Evolutionary conservation across 805 yeast species (phyloP).

Genomic region (Pichia thaimueangensis): DNA sequence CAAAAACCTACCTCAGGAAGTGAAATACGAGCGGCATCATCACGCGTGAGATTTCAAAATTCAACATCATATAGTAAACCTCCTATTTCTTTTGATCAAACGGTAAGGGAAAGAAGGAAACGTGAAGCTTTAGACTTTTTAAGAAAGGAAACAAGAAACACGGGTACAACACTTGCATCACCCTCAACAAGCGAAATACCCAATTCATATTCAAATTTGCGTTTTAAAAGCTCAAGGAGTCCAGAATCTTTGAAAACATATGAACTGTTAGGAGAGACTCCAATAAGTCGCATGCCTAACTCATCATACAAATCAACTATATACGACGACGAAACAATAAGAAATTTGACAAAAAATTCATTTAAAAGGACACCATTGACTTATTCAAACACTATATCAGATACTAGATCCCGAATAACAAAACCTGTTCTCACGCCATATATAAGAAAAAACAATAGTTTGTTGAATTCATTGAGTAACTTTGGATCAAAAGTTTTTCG

Average conservation of each 20-base stretch:
- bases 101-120: slow-evolving; percentile 12
- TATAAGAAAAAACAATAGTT: slow-evolving; percentile 13
- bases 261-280: slow-evolving; percentile 26
- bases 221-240: not conserved
- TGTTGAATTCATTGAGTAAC: slow-evolving; percentile 23
- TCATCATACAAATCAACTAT: slow-evolving; percentile 10
- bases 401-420: not conserved
- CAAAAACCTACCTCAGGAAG: too few relatives aligned
- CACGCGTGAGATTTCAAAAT: not conserved
- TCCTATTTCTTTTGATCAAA: slow-evolving; percentile 6
- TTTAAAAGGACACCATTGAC: slow-evolving; percentile 7
- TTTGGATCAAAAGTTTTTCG: slow-evolving; percentile 25
- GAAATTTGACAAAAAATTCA: slow-evolving; percentile 15
- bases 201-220: not conserved
- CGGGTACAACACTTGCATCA: not conserved
- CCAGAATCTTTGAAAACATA: slow-evolving; percentile 18
- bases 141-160: slow-evolving; percentile 8
- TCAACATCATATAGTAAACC: not conserved
- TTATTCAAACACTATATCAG: not conserved
- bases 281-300: slow-evolving; percentile 19
- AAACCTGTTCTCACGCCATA: not conserved
- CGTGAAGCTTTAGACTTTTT: slow-evolving; percentile 14
- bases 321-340: slow-evolving; percentile 17
- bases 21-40: not conserved
- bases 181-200: not conserved